Evolutionary conservation across 495 filamentous ascomycete genomes (phyloP).

Genomic region (Penicillium pancosmium): DNA sequence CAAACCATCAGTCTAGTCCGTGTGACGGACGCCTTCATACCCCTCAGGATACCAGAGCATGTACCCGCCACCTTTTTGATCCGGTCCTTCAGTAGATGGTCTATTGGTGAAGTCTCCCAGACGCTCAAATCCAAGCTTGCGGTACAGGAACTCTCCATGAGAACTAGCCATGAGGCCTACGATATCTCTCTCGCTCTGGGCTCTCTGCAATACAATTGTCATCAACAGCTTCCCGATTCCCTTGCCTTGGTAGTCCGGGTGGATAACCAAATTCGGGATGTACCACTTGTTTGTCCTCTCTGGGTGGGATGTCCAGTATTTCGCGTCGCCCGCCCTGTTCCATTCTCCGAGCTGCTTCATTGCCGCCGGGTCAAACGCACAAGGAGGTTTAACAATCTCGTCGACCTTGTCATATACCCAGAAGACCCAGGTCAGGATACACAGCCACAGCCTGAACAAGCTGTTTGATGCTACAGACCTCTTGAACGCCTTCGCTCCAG

Average conservation of each 20-base stretch:
- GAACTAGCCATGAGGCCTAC: background rate
- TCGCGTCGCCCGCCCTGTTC: background rate
- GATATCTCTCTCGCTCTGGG: background rate
- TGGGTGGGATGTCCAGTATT: background rate
- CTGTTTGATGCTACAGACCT: background rate
- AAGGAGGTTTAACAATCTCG: background rate
- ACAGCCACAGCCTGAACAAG: background rate
- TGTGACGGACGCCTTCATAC: background rate
- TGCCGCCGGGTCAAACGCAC: background rate
- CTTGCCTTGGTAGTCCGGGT: background rate
- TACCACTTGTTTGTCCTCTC: background rate
- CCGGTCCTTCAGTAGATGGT: background rate
- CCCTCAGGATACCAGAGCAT: background rate
- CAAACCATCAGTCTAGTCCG: background rate
- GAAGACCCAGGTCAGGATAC: background rate
- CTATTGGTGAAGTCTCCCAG: background rate
- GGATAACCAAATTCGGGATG: background rate
- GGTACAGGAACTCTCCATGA: background rate
- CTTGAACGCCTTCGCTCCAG: background rate
- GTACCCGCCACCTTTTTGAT: background rate
- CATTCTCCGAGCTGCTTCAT: background rate
- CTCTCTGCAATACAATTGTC: background rate
- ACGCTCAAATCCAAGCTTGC: background rate
- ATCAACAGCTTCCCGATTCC: background rate
- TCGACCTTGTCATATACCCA: background rate